These are phyloP conservation scores for Clarireedia sp. DNA, from an alignment of 2,329 filamentous ascomycete species.

Conservation along the genomic window DNA sequence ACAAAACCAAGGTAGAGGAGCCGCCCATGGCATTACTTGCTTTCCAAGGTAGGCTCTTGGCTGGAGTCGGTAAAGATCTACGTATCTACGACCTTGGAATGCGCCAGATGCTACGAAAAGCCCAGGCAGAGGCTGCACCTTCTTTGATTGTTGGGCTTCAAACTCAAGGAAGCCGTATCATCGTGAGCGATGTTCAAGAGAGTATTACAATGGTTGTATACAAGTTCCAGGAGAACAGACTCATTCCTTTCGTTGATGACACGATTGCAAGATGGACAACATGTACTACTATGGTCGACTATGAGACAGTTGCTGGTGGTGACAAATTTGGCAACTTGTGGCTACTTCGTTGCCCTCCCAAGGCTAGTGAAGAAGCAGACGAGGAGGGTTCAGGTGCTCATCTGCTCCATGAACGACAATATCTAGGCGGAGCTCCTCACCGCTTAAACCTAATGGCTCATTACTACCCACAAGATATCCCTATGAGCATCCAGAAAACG, in stretches of 20 bases:
- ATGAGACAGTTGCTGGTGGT: constrained; percentile 87
- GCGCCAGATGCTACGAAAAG: constrained; percentile 85
- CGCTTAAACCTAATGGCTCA: constrained; percentile 80
- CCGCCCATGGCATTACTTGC: constrained; percentile 83
- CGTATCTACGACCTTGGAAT: constrained; percentile 90
- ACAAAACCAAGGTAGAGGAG: constrained; percentile 88
- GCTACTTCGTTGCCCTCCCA: constrained; percentile 79
- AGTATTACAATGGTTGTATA: constrained; percentile 89
- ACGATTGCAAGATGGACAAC: constrained; percentile 85
- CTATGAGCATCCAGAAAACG: constrained; percentile 82
- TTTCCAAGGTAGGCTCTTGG: constrained; percentile 84
- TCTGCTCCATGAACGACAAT: constrained; percentile 81
- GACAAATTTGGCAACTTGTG: constrained; percentile 98
- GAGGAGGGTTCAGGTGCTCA: constrained; percentile 87
- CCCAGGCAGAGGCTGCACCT: constrained; percentile 70
- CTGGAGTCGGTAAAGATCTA: constrained; percentile 76
- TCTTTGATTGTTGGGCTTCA: constrained; percentile 83
- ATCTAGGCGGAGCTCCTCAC: constrained; percentile 83
- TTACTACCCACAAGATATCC: constrained; percentile 86
- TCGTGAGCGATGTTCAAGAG: constrained; percentile 88
- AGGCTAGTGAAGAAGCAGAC: constrained; percentile 81
- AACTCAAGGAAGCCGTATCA: constrained; percentile 82
- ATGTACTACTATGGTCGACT: constrained; percentile 89
- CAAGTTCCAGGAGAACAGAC: constrained; percentile 81
- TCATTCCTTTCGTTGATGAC: constrained; percentile 92